A percentile compares a stretch with the other conserved stretches of the same genome.
phyloP scores from a whole-genome alignment of 2,329 filamentous ascomycete genomes.

The Fusarium coicis region DNA sequence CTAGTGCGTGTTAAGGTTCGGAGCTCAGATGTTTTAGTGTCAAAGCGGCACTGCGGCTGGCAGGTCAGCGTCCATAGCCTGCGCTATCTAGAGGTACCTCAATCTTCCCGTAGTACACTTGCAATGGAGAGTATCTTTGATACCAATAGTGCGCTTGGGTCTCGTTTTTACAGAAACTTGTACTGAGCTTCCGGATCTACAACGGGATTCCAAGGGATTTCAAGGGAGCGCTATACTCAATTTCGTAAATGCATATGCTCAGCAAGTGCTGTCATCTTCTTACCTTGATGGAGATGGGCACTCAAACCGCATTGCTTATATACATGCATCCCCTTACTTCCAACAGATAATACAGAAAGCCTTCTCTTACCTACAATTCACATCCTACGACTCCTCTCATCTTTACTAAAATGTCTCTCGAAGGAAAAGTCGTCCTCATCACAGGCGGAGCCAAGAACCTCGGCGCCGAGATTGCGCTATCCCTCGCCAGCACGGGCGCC shows the following conservation, averaged over 20 bases:
- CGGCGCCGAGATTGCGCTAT: background rate
- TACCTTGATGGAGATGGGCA: background rate
- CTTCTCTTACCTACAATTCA: accelerated
- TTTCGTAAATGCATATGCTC: background rate
- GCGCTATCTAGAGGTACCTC: background rate
- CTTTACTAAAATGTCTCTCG: background rate
- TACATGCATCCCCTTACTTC: background rate
- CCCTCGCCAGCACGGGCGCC: background rate
- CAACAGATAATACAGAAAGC: background rate
- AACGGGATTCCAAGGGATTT: accelerated
- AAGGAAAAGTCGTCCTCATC: background rate
- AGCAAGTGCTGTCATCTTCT: background rate
- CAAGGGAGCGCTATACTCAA: background rate
- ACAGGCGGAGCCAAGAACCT: background rate
- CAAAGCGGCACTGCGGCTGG: background rate
- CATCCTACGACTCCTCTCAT: accelerated
- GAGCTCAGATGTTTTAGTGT: background rate
- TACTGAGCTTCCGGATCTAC: background rate
- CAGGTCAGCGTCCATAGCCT: accelerated
- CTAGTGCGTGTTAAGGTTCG: background rate
- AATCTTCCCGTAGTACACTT: accelerated
- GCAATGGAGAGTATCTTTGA: background rate
- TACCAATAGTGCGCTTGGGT: accelerated
- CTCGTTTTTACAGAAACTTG: accelerated
- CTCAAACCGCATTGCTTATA: background rate